Base-by-base conservation (phyloP, 345 rosid genomes). In the Populus pruinosa region DNA sequence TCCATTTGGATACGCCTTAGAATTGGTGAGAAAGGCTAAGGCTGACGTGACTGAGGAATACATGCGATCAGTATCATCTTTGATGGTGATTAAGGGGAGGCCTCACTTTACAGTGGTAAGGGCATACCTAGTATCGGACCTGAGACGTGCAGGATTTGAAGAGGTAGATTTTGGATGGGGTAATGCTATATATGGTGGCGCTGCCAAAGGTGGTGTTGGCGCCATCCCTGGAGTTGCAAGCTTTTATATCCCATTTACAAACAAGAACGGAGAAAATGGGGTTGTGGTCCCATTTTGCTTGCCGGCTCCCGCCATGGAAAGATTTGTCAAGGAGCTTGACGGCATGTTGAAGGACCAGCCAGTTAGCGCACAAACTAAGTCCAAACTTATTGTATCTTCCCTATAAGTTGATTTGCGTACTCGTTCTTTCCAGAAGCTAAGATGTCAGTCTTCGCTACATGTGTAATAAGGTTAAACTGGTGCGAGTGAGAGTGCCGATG, bases 1-100 rank as follows among this genome's bases (percentile, higher is more conserved):
- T 8, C 80, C 89, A 0, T 16, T 90, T 0, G 84, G 78, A n/a
- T 88, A 80, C 69, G 89, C 84, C 0, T 4, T 89, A 41, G 77
- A 79, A 25, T 62, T 85, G 53, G 76, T 83, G 2, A 82, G 76
- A 41, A 77, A 84, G 6, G 78, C 78, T 0, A 87, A 85, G 73
- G 82, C 79, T 0, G 55, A 64, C 5, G 80, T 84, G 33, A 77
- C 63, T 3, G 72, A 69, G 74, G 85, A 82, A 69, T 74, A 80
- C 25, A 36, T 82, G 66, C 73, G 63, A 35, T 85, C 83, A 0
- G 27, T 25, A 43, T 75, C 75, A 0, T 75, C 82, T 71, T 50
- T 81, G 7, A 16, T 82, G 67, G 86, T 69, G 61, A 63, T 29
- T 4, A 77, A 33, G 31, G 77, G 81, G 8, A 39, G 82, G 55